A percentile compares a stretch with the other conserved stretches of the same genome.
Conservation (phyloP, 331 rosid genomes). For the Quercus lobata region DNA sequence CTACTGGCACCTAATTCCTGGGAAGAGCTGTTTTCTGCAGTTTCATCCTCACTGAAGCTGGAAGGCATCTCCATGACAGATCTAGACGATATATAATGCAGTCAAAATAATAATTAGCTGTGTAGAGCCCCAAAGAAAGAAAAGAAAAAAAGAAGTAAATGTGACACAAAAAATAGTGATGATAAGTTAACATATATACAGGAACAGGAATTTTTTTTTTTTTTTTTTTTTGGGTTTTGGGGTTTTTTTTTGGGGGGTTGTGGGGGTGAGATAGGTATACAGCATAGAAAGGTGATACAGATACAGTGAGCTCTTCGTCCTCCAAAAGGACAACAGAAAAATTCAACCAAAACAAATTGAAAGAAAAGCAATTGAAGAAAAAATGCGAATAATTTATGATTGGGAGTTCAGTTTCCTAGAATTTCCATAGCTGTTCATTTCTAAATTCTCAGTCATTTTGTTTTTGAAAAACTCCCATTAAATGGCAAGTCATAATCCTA, state of each 20-base stretch:
- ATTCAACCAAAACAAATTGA: background rate
- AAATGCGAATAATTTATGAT: background rate
- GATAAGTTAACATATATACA: background rate
- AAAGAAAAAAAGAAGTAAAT: background rate
- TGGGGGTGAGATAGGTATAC: too few species aligned
- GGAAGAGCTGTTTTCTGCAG: constrained; percentile 75
- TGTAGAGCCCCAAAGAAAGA: too few species aligned
- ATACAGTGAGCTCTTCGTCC: background rate
- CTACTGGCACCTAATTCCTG: constrained; percentile 37
- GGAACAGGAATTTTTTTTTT: too few species aligned
- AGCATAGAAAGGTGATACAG: background rate
- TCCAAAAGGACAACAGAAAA: background rate
- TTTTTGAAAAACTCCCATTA: background rate
- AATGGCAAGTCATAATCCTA: background rate
- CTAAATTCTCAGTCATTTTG: background rate
- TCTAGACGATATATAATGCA: constrained; percentile 38
- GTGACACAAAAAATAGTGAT: background rate
- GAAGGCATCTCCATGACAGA: constrained; percentile 59
- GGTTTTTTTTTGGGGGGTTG: too few species aligned
- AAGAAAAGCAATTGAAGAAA: background rate
- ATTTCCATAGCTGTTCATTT: background rate
- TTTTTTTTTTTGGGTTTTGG: too few species aligned
- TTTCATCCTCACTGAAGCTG: constrained; percentile 83
- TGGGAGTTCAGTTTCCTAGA: background rate
- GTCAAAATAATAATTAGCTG: constrained; percentile 20